phyloP scores from a whole-genome alignment of 2,329 filamentous ascomycete species.

The Penicillium glabrum region DNA sequence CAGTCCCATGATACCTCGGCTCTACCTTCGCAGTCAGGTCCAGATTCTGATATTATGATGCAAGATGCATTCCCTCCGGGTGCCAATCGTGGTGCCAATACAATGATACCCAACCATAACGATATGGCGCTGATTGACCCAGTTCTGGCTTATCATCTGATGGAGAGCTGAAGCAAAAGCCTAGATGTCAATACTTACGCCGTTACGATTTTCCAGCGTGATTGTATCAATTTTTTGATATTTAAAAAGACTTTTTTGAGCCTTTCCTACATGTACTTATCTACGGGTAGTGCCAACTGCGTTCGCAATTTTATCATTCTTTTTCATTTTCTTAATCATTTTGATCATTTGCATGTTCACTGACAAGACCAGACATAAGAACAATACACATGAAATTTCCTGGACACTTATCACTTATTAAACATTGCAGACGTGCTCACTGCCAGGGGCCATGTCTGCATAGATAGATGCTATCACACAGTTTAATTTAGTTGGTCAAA shows the following conservation, averaged over 20 bases:
- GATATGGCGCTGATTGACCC: conserved; percentile 38
- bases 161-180: conserved; percentile 17
- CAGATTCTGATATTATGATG: conserved; percentile 28
- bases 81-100: conserved; percentile 15
- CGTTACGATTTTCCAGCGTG: background rate
- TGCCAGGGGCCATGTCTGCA: background rate
- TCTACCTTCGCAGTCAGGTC: conserved; percentile 1
- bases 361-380: no score
- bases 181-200: background rate
- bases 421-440: background rate
- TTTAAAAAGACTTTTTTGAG: background rate
- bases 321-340: background rate
- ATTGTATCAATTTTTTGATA: background rate
- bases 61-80: conserved; percentile 13
- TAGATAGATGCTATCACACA: background rate
- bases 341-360: no score
- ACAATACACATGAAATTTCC: background rate
- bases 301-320: background rate
- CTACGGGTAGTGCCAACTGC: background rate
- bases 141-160: conserved; percentile 31
- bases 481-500: background rate
- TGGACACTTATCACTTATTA: background rate
- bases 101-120: conserved; percentile 31
- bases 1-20: background rate
- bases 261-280: background rate